These are phyloP conservation scores for Fusarium pilosicola DNA, from an alignment of 2,329 filamentous ascomycete species.

Conservation along the genomic window DNA sequence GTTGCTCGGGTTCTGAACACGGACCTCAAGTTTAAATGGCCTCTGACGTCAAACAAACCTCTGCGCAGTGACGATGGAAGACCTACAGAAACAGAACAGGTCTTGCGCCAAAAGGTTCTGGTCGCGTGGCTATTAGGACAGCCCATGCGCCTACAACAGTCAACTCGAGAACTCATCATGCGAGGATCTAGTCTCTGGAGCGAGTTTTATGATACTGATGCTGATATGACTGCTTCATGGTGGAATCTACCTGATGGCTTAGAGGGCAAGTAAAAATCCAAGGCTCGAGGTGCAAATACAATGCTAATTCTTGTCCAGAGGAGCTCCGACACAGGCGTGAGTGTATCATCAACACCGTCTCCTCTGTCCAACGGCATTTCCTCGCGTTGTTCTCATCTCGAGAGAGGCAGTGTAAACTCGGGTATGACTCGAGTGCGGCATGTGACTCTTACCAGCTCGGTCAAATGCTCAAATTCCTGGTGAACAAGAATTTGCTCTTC, in stretches of 20 bases:
- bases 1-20: slow-evolving; percentile 65
- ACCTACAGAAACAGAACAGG: slow-evolving; percentile 66
- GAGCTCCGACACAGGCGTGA: slow-evolving; percentile 74
- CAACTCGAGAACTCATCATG: slow-evolving; percentile 73
- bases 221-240: slow-evolving; percentile 63
- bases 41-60: slow-evolving; percentile 54
- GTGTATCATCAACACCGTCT: slow-evolving; percentile 74
- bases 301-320: slow-evolving; percentile 52
- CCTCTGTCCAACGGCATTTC: slow-evolving; percentile 76
- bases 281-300: neutral
- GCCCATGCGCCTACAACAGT: slow-evolving; percentile 66
- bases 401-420: slow-evolving; percentile 74
- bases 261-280: slow-evolving; percentile 61
- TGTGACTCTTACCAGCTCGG: slow-evolving; percentile 84
- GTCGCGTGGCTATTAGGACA: slow-evolving; percentile 73
- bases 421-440: slow-evolving; percentile 76
- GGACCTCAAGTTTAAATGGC: slow-evolving; percentile 65
- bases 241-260: slow-evolving; percentile 77
- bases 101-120: slow-evolving; percentile 74
- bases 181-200: slow-evolving; percentile 71
- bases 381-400: slow-evolving; percentile 73
- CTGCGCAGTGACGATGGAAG: slow-evolving; percentile 51
- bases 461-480: slow-evolving; percentile 79
- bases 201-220: slow-evolving; percentile 49
- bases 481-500: slow-evolving; percentile 67